Evolutionary conservation across 495 filamentous ascomycete species (phyloP).

Genomic region (Penicillium verhagenii): DNA sequence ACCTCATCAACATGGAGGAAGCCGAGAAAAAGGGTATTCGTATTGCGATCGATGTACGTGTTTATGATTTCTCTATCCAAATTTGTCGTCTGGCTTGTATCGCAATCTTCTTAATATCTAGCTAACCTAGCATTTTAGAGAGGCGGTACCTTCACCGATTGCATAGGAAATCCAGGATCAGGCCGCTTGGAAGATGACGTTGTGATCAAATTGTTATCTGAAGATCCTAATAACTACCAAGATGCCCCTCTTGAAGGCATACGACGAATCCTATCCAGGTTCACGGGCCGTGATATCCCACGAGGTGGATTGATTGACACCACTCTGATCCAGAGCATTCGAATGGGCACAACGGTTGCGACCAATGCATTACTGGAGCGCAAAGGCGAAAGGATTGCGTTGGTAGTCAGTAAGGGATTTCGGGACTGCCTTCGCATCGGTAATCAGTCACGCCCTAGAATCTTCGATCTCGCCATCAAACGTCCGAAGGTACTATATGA

Average conservation of each 20-base stretch:
- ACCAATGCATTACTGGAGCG: slow-evolving; percentile 84
- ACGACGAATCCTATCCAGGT: slow-evolving; percentile 71
- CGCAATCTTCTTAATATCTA: not conserved
- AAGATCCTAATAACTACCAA: slow-evolving; percentile 76
- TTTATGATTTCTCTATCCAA: not conserved
- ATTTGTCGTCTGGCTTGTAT: not conserved
- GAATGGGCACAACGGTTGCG: slow-evolving; percentile 83
- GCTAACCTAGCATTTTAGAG: slow-evolving; percentile 10
- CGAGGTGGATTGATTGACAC: slow-evolving; percentile 80
- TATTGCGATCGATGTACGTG: slow-evolving; percentile 28
- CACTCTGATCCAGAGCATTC: slow-evolving; percentile 68
- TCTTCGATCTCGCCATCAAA: slow-evolving; percentile 69
- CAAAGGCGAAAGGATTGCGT: slow-evolving; percentile 83
- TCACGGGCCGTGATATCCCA: slow-evolving; percentile 67
- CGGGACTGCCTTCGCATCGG: slow-evolving; percentile 80
- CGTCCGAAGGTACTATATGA: slow-evolving; percentile 74
- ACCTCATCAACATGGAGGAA: slow-evolving; percentile 6
- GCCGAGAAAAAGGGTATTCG: slow-evolving; percentile 16
- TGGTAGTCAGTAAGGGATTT: slow-evolving; percentile 86
- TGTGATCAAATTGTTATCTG: slow-evolving; percentile 78
- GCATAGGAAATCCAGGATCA: slow-evolving; percentile 25
- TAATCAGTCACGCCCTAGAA: slow-evolving; percentile 72
- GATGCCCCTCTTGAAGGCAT: slow-evolving; percentile 87
- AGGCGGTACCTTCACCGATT: slow-evolving; percentile 30
- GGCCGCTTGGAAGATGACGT: slow-evolving; percentile 40